These are phyloP conservation scores for Gossypium laxum DNA, from an alignment of 441 rosid species.

Conservation along the genomic window DNA sequence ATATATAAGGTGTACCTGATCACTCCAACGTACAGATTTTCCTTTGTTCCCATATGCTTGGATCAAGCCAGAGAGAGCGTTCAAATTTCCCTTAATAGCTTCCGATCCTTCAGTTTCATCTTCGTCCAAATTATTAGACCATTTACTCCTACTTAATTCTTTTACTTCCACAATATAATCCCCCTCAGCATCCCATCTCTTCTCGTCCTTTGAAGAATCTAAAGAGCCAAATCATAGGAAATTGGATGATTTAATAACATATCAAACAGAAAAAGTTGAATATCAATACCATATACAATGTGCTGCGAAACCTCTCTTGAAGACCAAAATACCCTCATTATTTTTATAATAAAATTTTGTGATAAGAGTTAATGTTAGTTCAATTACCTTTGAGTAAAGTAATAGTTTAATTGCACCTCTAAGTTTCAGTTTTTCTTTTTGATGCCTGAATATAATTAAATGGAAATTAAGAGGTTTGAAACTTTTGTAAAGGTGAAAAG, in stretches of 20 bases:
- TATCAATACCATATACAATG: not conserved
- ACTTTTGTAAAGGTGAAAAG: not conserved
- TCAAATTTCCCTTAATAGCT: slow-evolving; percentile 28
- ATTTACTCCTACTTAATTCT: slow-evolving; percentile 67
- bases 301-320: not conserved
- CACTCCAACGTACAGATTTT: slow-evolving; percentile 80
- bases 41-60: slow-evolving; percentile 36
- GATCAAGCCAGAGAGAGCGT: slow-evolving; percentile 42
- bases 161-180: slow-evolving; percentile 39
- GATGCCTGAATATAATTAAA: not conserved
- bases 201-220: slow-evolving; percentile 30
- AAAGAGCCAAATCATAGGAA: slow-evolving; percentile 11
- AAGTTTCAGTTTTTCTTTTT: not conserved
- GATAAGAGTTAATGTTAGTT: not conserved
- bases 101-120: slow-evolving; percentile 34
- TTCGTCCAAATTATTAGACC: slow-evolving; percentile 66
- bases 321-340: not conserved
- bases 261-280: not conserved
- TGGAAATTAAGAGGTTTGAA: not conserved
- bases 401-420: not conserved
- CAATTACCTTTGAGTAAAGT: not conserved
- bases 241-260: not conserved
- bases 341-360: not conserved
- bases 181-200: slow-evolving; percentile 43
- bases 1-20: slow-evolving; percentile 46